phyloP scores from a whole-genome alignment of 495 filamentous ascomycete genomes.

The Pyrenopolyporus hunteri region DNA sequence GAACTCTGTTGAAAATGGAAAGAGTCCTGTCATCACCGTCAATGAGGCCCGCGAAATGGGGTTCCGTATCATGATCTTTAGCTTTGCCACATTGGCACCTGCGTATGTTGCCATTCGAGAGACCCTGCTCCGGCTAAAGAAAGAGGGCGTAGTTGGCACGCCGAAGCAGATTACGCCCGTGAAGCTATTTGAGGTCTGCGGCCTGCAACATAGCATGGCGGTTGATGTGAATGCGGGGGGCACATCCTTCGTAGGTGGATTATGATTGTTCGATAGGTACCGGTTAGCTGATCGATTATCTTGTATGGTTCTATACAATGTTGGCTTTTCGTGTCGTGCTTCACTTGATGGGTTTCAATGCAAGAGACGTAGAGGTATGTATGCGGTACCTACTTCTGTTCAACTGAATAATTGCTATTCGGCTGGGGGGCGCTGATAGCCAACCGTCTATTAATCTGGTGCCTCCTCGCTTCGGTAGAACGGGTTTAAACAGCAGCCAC shows the following conservation, averaged over 20 bases:
- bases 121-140: conserved; percentile 54
- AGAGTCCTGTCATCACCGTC: conserved; percentile 61
- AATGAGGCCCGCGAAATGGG: conserved; percentile 66
- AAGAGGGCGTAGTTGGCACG: conserved; percentile 55
- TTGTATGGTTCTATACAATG: neutral
- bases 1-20: conserved; percentile 69
- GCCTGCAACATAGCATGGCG: conserved; percentile 61
- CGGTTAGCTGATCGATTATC: neutral
- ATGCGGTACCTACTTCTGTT: no score
- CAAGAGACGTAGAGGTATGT: no score
- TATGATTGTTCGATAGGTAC: conserved; percentile 1
- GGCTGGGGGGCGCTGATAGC: no score
- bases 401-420: no score
- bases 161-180: conserved; percentile 50
- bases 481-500: no score
- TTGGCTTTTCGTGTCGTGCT: no score
- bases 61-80: conserved; percentile 69
- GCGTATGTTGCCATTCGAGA: conserved; percentile 60
- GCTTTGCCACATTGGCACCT: conserved; percentile 57
- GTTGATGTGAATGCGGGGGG: conserved; percentile 64
- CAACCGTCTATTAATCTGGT: no score
- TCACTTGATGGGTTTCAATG: no score
- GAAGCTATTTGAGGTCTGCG: conserved; percentile 56
- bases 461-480: no score
- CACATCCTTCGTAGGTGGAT: conserved; percentile 31